A percentile compares a stretch with the other conserved stretches of the same genome.
These are phyloP conservation scores for Lagenidium giganteum DNA, from an alignment of 352 stramenopile species.

Conservation along the genomic window DNA sequence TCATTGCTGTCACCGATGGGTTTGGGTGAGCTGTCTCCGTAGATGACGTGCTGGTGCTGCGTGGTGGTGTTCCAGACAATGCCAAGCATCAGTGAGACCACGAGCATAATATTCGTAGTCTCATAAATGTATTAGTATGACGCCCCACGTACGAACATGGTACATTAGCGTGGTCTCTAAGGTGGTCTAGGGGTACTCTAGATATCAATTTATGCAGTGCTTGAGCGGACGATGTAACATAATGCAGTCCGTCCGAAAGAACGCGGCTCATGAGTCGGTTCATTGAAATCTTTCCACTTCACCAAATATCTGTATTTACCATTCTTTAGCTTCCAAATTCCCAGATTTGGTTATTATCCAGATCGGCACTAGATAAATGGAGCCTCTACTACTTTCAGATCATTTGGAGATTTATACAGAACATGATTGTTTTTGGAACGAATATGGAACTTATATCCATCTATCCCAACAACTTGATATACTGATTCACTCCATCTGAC, in stretches of 20 bases:
- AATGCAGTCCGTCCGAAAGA: no score
- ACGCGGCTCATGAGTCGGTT: constrained; percentile 3
- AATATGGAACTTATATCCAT: constrained; percentile 5
- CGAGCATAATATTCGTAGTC: no score
- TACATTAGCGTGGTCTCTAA: no score
- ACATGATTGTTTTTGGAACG: no score
- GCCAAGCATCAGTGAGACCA: constrained; percentile 27
- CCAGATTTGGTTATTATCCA: constrained; percentile 3
- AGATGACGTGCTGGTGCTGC: not conserved
- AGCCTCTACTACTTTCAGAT: constrained; percentile 7
- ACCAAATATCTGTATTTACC: constrained; percentile 9
- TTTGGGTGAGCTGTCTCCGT: not conserved
- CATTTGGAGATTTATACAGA: constrained; percentile 8
- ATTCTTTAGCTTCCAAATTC: constrained; percentile 7
- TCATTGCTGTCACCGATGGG: constrained; percentile 31
- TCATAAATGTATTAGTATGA: no score
- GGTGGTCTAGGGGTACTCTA: no score
- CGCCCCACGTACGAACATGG: no score
- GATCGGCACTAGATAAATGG: not conserved
- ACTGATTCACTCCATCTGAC: constrained; percentile 6
- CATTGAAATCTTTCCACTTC: constrained; percentile 1
- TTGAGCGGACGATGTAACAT: no score
- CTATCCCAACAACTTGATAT: constrained; percentile 10
- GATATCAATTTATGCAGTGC: no score
- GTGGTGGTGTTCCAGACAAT: constrained; percentile 15